These are phyloP conservation scores for Geotrichum reessii DNA, from an alignment of 1,139 yeast species.

Conservation along the genomic window DNA sequence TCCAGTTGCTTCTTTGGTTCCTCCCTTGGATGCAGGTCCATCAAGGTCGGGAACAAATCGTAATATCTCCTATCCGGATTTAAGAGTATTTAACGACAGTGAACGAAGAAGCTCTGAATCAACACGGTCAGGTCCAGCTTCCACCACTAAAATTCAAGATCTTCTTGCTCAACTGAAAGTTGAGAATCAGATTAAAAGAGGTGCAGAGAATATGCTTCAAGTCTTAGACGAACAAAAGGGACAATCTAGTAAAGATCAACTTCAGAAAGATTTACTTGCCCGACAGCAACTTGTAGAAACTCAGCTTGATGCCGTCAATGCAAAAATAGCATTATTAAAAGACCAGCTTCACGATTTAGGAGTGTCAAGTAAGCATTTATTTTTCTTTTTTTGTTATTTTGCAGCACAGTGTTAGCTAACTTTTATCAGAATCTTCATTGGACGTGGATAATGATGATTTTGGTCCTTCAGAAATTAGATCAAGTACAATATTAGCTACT, in stretches of 20 bases:
- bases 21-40: slow-evolving; percentile 1
- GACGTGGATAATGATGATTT: slow-evolving; percentile 1
- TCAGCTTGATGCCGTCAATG: slow-evolving; percentile 38
- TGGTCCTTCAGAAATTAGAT: neutral
- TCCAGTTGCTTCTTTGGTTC: neutral
- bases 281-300: slow-evolving; percentile 34
- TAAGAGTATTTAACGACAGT: neutral
- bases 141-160: slow-evolving; percentile 26
- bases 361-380: slow-evolving; percentile 12
- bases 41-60: slow-evolving; percentile 1
- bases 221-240: slow-evolving; percentile 26
- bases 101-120: slow-evolving; percentile 16
- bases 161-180: slow-evolving; percentile 36
- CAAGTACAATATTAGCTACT: slow-evolving; percentile 7
- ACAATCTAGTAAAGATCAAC: slow-evolving; percentile 6
- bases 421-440: neutral
- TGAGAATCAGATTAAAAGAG: slow-evolving; percentile 39
- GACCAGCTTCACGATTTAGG: slow-evolving; percentile 34
- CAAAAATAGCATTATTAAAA: slow-evolving; percentile 34
- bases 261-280: slow-evolving; percentile 27
- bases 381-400: too few relatives aligned
- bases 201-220: slow-evolving; percentile 40
- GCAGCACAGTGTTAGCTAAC: too few relatives aligned
- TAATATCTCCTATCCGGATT: slow-evolving; percentile 17
- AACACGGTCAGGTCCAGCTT: slow-evolving; percentile 10